Percentiles rank a stretch among this genome's conserved stretches.
Evolutionary conservation across 2,329 filamentous ascomycete species (phyloP).

Genomic region (Cladosporium sp.): DNA sequence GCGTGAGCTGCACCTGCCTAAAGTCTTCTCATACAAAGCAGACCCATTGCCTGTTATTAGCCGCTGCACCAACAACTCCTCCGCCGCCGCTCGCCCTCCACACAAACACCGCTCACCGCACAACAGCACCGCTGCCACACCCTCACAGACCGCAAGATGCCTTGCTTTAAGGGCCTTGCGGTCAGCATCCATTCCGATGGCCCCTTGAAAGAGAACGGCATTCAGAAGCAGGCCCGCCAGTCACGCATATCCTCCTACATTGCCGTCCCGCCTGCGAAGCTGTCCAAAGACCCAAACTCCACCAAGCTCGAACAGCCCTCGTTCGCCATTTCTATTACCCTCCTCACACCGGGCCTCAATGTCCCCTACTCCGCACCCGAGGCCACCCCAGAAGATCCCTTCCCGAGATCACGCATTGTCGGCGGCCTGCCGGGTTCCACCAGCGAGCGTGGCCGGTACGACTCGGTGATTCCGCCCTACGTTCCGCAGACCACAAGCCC

Average conservation of each 20-base stretch:
- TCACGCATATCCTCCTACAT: conserved; percentile 97
- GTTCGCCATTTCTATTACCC: conserved; percentile 96
- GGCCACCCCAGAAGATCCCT: conserved; percentile 71
- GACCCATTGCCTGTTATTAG: not conserved
- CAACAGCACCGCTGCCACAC: conserved; percentile 8
- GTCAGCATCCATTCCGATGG: conserved; percentile 88
- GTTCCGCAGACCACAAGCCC: conserved; percentile 88
- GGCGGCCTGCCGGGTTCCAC: conserved; percentile 65
- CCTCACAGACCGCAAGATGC: conserved; percentile 58
- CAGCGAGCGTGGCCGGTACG: conserved; percentile 55
- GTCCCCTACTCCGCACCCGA: conserved; percentile 93
- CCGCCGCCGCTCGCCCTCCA: not conserved
- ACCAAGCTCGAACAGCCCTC: conserved; percentile 88
- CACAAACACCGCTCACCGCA: conserved; percentile 10
- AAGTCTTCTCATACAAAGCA: not conserved
- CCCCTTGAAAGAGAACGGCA: conserved; percentile 87
- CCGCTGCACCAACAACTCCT: not conserved
- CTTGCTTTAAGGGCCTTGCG: conserved; percentile 98
- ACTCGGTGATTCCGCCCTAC: conserved; percentile 73
- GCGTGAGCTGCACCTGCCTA: not conserved
- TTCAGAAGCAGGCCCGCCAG: conserved; percentile 88
- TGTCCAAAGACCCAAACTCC: conserved; percentile 64
- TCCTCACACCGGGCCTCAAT: conserved; percentile 82
- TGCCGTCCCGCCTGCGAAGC: conserved; percentile 83
- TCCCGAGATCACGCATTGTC: conserved; percentile 80